phyloP scores from a whole-genome alignment of 2,329 filamentous ascomycete species.

The Ophiosphaerella narmari region DNA sequence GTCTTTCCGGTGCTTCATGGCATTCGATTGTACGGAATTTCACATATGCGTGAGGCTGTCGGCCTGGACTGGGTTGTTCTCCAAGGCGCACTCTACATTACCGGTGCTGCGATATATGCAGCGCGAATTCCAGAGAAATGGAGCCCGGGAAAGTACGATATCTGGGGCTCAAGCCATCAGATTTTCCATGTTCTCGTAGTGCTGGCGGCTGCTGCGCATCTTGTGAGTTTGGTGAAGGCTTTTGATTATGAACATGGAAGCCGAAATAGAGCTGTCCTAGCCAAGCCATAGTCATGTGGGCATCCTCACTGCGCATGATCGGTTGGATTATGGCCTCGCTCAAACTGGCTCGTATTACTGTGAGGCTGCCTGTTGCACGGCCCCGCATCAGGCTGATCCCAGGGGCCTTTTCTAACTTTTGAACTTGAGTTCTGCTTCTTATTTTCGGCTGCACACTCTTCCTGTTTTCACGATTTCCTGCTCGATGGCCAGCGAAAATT shows the following conservation, averaged over 20 bases:
- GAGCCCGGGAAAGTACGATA: slow-evolving; percentile 79
- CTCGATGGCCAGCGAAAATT: too few species aligned
- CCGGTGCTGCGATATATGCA: slow-evolving; percentile 85
- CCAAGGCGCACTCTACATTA: slow-evolving; percentile 82
- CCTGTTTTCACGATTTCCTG: too few species aligned
- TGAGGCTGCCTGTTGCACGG: too few species aligned
- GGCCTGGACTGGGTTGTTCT: slow-evolving; percentile 79
- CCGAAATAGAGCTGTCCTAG: background rate
- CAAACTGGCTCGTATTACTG: too few species aligned
- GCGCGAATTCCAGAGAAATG: slow-evolving; percentile 82
- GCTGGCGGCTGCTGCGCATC: slow-evolving; percentile 77
- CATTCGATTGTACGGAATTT: slow-evolving; percentile 67
- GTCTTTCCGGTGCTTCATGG: slow-evolving; percentile 84
- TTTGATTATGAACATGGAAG: slow-evolving; percentile 78
- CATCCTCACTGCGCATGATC: background rate
- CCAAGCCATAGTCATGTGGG: too few species aligned
- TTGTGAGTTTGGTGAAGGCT: slow-evolving; percentile 79
- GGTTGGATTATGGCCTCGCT: background rate
- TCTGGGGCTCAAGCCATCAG: slow-evolving; percentile 92
- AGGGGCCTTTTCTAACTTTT: too few species aligned
- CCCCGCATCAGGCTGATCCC: too few species aligned
- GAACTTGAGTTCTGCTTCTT: too few species aligned
- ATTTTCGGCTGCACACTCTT: too few species aligned
- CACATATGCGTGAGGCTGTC: slow-evolving; percentile 71
- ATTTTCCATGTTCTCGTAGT: slow-evolving; percentile 93